These are phyloP conservation scores for Tetracladium setigerum DNA, from an alignment of 495 filamentous ascomycete genomes.

Conservation along the genomic window DNA sequence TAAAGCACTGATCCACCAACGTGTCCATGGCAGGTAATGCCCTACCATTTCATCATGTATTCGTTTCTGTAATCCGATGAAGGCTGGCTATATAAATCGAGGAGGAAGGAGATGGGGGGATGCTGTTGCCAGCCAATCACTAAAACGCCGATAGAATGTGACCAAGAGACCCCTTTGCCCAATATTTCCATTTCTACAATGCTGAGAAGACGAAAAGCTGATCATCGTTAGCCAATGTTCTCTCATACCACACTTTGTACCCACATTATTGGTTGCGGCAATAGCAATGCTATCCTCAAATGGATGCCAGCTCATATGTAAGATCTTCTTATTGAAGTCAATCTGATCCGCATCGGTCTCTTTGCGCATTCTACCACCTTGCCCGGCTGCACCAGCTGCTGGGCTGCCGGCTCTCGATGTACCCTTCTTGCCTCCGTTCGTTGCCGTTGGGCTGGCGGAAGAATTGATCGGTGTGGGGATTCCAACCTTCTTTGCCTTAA, in stretches of 20 bases:
- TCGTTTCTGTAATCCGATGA: conserved; percentile 14
- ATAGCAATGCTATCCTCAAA: conserved; percentile 99
- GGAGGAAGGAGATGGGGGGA: conserved; percentile 7
- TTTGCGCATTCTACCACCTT: conserved; percentile 93
- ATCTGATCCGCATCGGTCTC: conserved; percentile 99
- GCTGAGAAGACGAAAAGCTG: conserved; percentile 99
- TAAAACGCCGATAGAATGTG: conserved; percentile 20
- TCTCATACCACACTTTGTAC: conserved; percentile 25
- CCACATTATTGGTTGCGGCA: conserved; percentile 98
- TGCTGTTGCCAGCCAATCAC: conserved; percentile 14
- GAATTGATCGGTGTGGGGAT: conserved; percentile 95
- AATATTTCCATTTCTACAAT: conserved; percentile 47
- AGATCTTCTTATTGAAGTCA: conserved; percentile 99
- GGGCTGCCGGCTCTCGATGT: conserved; percentile 84
- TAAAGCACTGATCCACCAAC: too few species aligned
- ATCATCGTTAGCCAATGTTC: conserved; percentile 4
- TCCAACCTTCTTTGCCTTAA: conserved; percentile 99
- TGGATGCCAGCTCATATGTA: conserved; percentile 99
- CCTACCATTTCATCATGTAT: conserved; percentile 9
- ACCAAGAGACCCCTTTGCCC: conserved; percentile 15
- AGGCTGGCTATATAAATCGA: conserved; percentile 6
- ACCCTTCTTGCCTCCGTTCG: conserved; percentile 62
- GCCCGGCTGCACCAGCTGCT: conserved; percentile 63
- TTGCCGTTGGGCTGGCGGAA: conserved; percentile 58
- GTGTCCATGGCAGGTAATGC: not conserved